Conservation (phyloP, 139 green algal species). For the Microglena sp. region DNA sequence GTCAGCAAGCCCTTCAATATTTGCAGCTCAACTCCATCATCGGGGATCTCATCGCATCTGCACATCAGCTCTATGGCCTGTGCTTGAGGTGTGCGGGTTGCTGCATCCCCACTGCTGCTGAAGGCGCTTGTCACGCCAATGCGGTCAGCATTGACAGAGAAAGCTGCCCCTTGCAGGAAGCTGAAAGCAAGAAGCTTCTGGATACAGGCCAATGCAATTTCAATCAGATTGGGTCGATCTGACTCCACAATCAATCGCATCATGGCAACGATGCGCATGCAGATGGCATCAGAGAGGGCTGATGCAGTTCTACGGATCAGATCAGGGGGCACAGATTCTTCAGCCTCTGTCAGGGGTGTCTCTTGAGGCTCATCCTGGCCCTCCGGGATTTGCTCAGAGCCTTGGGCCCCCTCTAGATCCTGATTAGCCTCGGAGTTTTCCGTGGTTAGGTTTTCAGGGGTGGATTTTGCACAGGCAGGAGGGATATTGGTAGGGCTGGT, state of each 20-base stretch:
- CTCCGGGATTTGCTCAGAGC: too few relatives aligned
- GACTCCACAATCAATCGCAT: constrained; percentile 59
- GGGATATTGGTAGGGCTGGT: too few relatives aligned
- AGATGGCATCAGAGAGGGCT: constrained; percentile 19
- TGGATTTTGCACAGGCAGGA: too few relatives aligned
- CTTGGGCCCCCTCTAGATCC: too few relatives aligned
- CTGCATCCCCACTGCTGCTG: too few relatives aligned
- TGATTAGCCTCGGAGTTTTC: too few relatives aligned
- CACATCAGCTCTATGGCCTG: constrained; percentile 75
- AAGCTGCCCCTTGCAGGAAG: too few relatives aligned
- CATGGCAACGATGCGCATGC: constrained; percentile 14
- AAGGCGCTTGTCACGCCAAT: too few relatives aligned
- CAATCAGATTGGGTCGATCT: constrained; percentile 55
- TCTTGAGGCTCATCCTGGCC: too few relatives aligned
- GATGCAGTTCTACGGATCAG: constrained; percentile 21
- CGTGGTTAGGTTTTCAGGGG: too few relatives aligned
- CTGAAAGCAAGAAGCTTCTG: constrained; percentile 83
- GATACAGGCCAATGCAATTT: constrained; percentile 76
- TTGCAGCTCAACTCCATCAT: constrained; percentile 88
- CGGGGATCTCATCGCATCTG: constrained; percentile 79
- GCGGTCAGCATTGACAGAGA: too few relatives aligned
- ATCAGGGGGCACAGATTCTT: constrained; percentile 12
- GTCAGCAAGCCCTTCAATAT: constrained; percentile 82
- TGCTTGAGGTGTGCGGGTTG: constrained; percentile 41
- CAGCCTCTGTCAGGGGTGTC: too few relatives aligned